Conservation (phyloP, 768 basidiomycete species). For the Kwoniella heveanensis region DNA sequence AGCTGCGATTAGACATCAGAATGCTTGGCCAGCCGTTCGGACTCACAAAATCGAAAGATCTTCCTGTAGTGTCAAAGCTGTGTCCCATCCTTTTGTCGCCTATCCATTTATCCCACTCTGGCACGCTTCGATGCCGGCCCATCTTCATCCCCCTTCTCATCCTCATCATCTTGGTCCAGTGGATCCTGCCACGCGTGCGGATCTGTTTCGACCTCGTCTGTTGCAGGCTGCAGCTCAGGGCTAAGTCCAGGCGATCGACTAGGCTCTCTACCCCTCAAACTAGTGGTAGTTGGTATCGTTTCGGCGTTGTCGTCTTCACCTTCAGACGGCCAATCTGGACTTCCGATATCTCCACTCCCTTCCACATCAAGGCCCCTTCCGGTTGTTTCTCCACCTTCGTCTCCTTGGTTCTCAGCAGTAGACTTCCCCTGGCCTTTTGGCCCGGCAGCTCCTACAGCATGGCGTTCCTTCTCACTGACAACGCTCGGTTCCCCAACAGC, state of each 20-base stretch:
- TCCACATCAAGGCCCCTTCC: conserved; percentile 8
- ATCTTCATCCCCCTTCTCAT: conserved; percentile 6
- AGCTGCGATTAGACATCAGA: too few relatives aligned
- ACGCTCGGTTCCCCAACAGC: not conserved
- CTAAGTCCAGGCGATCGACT: conserved; percentile 43
- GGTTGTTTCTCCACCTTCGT: conserved; percentile 2
- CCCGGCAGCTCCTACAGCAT: conserved; percentile 4
- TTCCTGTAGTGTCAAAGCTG: too few relatives aligned
- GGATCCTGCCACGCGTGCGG: conserved; percentile 43
- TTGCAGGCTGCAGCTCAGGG: conserved; percentile 21
- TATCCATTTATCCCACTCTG: conserved; percentile 6
- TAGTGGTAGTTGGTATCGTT: not conserved
- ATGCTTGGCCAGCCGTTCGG: too few relatives aligned
- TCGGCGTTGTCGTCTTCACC: conserved; percentile 19
- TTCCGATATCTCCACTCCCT: conserved; percentile 14
- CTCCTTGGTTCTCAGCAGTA: too few relatives aligned
- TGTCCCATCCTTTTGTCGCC: too few relatives aligned
- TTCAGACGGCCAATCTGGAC: conserved; percentile 41
- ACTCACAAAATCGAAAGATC: too few relatives aligned
- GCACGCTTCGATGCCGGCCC: conserved; percentile 20
- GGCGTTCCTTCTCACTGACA: conserved; percentile 10
- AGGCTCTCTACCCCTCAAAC: conserved; percentile 19
- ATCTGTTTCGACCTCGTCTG: not conserved
- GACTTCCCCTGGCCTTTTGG: too few relatives aligned
- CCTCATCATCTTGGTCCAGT: conserved; percentile 44